Evolutionary conservation across 352 stramenopile species (phyloP), one percentile per base, ranked within the genome.

Genomic region (Phytopythium cucurbitacearum): DNA sequence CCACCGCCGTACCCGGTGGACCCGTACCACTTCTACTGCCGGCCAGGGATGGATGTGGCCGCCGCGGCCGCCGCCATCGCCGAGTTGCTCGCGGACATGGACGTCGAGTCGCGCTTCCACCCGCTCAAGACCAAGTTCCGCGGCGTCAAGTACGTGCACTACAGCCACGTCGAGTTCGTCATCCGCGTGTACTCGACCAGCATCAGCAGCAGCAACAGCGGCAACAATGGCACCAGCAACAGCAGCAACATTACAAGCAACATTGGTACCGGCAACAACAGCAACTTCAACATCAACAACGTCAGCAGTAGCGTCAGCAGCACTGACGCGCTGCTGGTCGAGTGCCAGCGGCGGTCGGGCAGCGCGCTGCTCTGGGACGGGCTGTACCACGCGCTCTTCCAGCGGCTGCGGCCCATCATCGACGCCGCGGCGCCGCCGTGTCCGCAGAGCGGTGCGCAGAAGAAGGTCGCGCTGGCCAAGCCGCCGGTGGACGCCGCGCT

Each of bases 91-190:
- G 59, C 66, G 13, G 76, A 76, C 4, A 81, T 67, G 48, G 74
- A 85, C 21, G 80, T 93, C 51, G 80, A 89, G 59, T 73, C 79
- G 47, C 72, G 71, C 44, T 76, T 91, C 48, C 70, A 85, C 48
- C 67, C 81, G 33, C 65, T 74, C 40, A 91, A 91, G 53, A 90
- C 80, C 69, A 93, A 93, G 63, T 93, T 93, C 58, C 91, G 91
- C 51, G 91, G 83, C 56, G 71, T 93, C 58, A 90, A 90, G 60
- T 87, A 91, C 51, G 76, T 91, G 37, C 78, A 91, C 59, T 93
- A 90, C 65, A 87, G 76, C 54, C 80, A 87, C 53, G 71, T 93
- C 28, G 80, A 93, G 65, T 93, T 93, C 43, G 72, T 89, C 21
- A 64, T 90, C 32, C 64, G 83, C 21, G 70, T 90, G 9, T 91